A percentile compares a stretch with the other conserved stretches of the same genome.
These are phyloP conservation scores for Trypanosoma avium DNA, from an alignment of 208 protist genomes.

Conservation along the genomic window DNA sequence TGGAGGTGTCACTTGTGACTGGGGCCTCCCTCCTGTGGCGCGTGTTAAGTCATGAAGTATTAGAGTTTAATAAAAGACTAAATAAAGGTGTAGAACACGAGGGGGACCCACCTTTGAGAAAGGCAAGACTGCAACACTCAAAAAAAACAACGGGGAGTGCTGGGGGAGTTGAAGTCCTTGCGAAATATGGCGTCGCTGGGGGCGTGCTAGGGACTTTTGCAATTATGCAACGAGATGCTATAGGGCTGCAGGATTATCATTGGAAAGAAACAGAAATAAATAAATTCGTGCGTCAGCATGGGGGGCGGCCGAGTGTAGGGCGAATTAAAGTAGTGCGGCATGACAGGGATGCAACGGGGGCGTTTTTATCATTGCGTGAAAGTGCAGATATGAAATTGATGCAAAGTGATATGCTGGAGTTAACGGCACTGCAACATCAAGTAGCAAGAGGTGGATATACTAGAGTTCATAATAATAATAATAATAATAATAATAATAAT, in stretches of 20 bases:
- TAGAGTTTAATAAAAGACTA: too few species aligned
- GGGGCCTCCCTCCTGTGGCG: too few species aligned
- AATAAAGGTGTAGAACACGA: too few species aligned
- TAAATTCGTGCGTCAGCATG: neutral
- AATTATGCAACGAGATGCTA: neutral
- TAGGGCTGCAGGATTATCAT: conserved; percentile 18
- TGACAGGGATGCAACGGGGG: conserved; percentile 15
- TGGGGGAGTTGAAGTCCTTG: conserved; percentile 4
- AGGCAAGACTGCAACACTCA: too few species aligned
- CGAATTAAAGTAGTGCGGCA: conserved; percentile 3
- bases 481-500: conserved; percentile 10
- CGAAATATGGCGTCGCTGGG: neutral
- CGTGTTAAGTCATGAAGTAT: too few species aligned
- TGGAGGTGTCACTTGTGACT: too few species aligned
- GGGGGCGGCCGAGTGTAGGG: too few species aligned
- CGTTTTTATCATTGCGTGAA: conserved; percentile 1
- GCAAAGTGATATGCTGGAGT: too few species aligned
- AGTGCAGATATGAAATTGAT: too few species aligned
- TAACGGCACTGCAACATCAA: too few species aligned
- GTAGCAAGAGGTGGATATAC: too few species aligned
- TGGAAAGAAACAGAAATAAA: conserved; percentile 20
- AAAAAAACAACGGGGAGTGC: neutral
- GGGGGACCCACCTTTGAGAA: too few species aligned
- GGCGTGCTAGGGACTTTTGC: conserved; percentile 1
- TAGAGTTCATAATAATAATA: conserved; percentile 1